Percentiles rank a stretch among this genome's conserved stretches.
Evolutionary conservation across 2,329 filamentous ascomycete genomes (phyloP).

Genomic region (Pezicula radicicola): DNA sequence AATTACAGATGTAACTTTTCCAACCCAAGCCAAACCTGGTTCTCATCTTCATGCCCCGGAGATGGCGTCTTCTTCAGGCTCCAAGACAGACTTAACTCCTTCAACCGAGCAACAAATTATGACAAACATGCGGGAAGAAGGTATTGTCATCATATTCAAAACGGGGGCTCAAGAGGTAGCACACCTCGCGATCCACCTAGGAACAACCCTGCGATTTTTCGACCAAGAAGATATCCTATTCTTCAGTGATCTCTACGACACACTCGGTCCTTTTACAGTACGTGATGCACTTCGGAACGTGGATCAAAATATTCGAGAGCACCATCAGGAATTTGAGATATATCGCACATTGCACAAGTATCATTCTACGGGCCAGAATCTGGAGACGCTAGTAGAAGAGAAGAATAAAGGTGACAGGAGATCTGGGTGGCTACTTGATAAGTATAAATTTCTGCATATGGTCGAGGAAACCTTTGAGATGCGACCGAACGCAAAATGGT

Average conservation of each 20-base stretch:
- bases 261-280: slow-evolving; percentile 40
- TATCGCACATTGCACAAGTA: slow-evolving; percentile 40
- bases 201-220: slow-evolving; percentile 48
- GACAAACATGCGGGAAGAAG: slow-evolving; percentile 8
- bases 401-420: slow-evolving; percentile 6
- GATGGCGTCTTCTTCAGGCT: neutral
- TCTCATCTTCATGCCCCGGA: no score
- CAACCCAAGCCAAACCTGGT: neutral
- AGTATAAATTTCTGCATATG: slow-evolving; percentile 61
- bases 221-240: slow-evolving; percentile 43
- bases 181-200: slow-evolving; percentile 50
- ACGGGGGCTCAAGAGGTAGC: slow-evolving; percentile 53
- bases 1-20: neutral
- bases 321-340: slow-evolving; percentile 42
- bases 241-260: slow-evolving; percentile 55
- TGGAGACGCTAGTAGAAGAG: slow-evolving; percentile 31
- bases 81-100: neutral
- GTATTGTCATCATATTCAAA: slow-evolving; percentile 46
- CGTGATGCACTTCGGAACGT: slow-evolving; percentile 46
- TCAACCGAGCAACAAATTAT: slow-evolving; percentile 9
- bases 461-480: slow-evolving; percentile 49
- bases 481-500: slow-evolving; percentile 54
- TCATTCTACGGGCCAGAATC: slow-evolving; percentile 41
- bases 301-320: slow-evolving; percentile 37
- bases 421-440: slow-evolving; percentile 54